Evolutionary conservation across 208 protist genomes (phyloP).

Genomic region (Herpetomonas samuelpessoai): DNA sequence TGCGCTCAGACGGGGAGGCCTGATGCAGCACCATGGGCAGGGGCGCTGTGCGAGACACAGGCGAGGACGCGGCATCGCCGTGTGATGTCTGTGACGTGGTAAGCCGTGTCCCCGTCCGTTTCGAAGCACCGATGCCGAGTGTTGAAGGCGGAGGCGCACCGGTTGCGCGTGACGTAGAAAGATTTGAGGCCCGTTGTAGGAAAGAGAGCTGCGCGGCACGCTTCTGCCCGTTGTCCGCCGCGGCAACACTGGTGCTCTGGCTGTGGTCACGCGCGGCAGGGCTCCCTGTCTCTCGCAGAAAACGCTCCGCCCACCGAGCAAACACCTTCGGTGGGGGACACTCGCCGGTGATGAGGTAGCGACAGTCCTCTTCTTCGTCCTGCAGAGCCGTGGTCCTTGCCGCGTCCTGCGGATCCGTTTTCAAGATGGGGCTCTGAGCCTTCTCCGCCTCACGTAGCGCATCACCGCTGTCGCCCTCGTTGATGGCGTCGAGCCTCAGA

Average conservation of each 20-base stretch:
- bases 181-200: neutral
- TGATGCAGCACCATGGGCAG: neutral
- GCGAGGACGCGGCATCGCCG: neutral
- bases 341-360: constrained; percentile 21
- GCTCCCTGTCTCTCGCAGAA: constrained; percentile 10
- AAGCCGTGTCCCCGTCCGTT: neutral
- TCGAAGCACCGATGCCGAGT: no score
- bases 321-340: constrained; percentile 24
- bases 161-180: no score
- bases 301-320: constrained; percentile 20
- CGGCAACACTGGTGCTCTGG: neutral
- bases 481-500: neutral
- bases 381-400: neutral
- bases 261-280: no score
- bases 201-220: neutral
- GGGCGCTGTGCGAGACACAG: neutral
- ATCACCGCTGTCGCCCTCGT: neutral
- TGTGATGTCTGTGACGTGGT: neutral
- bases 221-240: neutral
- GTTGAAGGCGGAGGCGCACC: no score
- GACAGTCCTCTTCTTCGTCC: constrained; percentile 21
- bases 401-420: no score
- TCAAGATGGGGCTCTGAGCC: no score
- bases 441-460: no score
- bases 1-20: neutral